These are phyloP conservation scores for Striga hermonthica DNA, from an alignment of 305 asterid species.

Conservation along the genomic window DNA sequence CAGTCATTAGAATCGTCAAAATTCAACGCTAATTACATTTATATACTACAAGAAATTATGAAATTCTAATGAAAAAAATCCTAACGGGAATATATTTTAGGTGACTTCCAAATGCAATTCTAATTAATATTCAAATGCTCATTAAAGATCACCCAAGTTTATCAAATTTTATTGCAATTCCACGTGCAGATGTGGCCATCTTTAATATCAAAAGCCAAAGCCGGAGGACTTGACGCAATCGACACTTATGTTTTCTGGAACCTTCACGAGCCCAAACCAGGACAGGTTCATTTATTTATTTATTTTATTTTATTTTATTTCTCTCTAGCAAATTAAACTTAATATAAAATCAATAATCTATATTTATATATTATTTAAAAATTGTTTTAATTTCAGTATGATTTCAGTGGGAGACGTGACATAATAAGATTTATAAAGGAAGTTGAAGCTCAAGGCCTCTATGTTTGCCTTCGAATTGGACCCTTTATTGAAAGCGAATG, in stretches of 20 bases:
- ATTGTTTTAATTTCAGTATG: slow-evolving; percentile 51
- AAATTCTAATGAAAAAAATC: too few species aligned
- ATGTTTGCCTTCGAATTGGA: slow-evolving; percentile 76
- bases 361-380: too few species aligned
- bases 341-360: too few species aligned
- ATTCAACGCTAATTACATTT: too few species aligned
- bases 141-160: too few species aligned
- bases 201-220: slow-evolving; percentile 63
- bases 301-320: neutral
- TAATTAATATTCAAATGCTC: too few species aligned
- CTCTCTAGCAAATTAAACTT: too few species aligned
- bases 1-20: too few species aligned
- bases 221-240: slow-evolving; percentile 67
- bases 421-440: slow-evolving; percentile 61
- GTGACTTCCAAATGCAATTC: too few species aligned
- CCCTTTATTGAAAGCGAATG: slow-evolving; percentile 86
- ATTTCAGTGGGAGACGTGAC: slow-evolving; percentile 65
- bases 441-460: slow-evolving; percentile 69
- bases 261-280: slow-evolving; percentile 66
- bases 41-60: too few species aligned
- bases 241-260: slow-evolving; percentile 89
- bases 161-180: neutral
- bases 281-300: slow-evolving; percentile 45
- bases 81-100: too few species aligned
- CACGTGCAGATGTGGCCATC: slow-evolving; percentile 75